phyloP scores from a whole-genome alignment of 352 stramenopile genomes.

The Lagenidium giganteum region DNA sequence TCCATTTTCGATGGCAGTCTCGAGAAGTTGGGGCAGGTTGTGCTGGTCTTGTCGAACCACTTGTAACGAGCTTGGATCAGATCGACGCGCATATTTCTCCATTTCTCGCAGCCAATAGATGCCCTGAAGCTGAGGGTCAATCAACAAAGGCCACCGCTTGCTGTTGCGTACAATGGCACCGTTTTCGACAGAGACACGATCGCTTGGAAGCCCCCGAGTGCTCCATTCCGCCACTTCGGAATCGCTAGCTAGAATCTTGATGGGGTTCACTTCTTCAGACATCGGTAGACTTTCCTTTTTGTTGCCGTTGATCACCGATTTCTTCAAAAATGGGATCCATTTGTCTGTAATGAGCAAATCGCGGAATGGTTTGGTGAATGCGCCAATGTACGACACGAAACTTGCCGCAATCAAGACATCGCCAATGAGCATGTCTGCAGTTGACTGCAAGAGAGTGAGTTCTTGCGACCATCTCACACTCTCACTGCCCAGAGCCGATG shows the following conservation, averaged over 20 bases:
- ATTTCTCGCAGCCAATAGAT: slow-evolving; percentile 87
- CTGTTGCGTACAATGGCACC: slow-evolving; percentile 82
- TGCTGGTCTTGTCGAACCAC: slow-evolving; percentile 80
- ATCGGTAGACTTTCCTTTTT: slow-evolving; percentile 19
- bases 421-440: slow-evolving; percentile 79
- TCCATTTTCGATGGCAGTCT: slow-evolving; percentile 78
- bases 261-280: slow-evolving; percentile 41
- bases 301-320: slow-evolving; percentile 29
- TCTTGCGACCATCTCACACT: slow-evolving; percentile 89
- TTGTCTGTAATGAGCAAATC: slow-evolving; percentile 79
- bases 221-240: slow-evolving; percentile 86
- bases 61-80: slow-evolving; percentile 41
- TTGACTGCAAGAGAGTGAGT: slow-evolving; percentile 65
- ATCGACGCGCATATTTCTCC: slow-evolving; percentile 55
- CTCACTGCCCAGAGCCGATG: slow-evolving; percentile 89
- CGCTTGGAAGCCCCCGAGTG: slow-evolving; percentile 79
- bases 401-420: slow-evolving; percentile 89
- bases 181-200: slow-evolving; percentile 89
- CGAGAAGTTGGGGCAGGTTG: slow-evolving; percentile 69
- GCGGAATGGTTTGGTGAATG: slow-evolving; percentile 92
- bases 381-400: slow-evolving; percentile 92
- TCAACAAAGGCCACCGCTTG: slow-evolving; percentile 80
- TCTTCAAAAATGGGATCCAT: slow-evolving; percentile 86
- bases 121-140: slow-evolving; percentile 90
- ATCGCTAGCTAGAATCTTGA: slow-evolving; percentile 64